Base-by-base conservation (phyloP, 2,329 filamentous ascomycete genomes). In the Clarireedia paspali region DNA sequence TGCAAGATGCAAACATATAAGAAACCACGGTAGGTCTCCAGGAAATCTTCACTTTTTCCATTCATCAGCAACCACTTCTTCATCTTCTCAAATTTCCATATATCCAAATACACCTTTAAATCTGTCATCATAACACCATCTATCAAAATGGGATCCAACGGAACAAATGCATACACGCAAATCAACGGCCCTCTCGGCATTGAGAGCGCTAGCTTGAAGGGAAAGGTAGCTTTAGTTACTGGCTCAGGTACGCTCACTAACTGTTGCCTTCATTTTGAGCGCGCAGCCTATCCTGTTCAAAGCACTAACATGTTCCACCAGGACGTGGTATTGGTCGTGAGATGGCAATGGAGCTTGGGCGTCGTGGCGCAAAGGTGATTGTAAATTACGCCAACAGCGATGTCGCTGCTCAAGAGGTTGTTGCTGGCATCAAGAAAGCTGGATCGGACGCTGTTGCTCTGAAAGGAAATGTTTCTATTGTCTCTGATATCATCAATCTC, bases 291-390 rank as follows among this genome's bases (percentile, higher is more conserved):
- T 12, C 30, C 9, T 34, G 30, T 14, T 34, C 10, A 34, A 34
- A 12, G 3, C 12, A 40, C 23, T 17, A 38, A 24, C 38, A 30
- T 15, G 27, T 3, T 17, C 12, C 50, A 36, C 47, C 57, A 81
- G 76, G 81, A 65, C 81, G 83, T 69, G 84, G 83, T 63, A 86
- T 87, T 61, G 84, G 84, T 58, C 77, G 79, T 53, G 80, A 81
- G 63, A 86, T 87, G 76, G 84, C 83, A 53, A 74, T 80, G 53
- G 82, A 86, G 71, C 80, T 87, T 55, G 84, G 79, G 58, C 75
- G 77, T 59, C 81, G 82, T 57, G 84, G 84, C 52, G 84, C 83
- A 64, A 81, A 75, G 55, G 75, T 88, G 52, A 75, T 87, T 63
- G 69, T 75, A 36, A 67, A 70, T 23, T 73, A 80, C 0, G 85